Conservation (phyloP, 306 rosid species). For the Vicia villosa region DNA sequence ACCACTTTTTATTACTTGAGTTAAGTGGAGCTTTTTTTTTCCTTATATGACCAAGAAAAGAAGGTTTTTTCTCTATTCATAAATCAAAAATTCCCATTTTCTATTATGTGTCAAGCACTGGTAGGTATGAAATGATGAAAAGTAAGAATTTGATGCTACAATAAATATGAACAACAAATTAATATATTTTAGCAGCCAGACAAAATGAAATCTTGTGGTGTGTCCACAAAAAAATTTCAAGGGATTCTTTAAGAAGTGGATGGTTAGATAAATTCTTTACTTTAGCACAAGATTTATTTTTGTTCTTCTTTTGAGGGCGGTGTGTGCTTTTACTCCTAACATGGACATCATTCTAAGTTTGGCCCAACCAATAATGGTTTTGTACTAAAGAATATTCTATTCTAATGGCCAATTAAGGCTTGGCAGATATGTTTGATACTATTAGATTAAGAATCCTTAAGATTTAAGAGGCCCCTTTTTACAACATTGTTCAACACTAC, state of each 20-base stretch:
- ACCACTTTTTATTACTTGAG: slow-evolving; percentile 22
- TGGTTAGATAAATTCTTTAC: slow-evolving; percentile 34
- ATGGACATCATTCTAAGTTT: slow-evolving; percentile 36
- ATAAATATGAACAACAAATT: slow-evolving; percentile 22
- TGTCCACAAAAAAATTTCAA: slow-evolving; percentile 26
- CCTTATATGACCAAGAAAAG: slow-evolving; percentile 15
- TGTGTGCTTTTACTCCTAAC: slow-evolving; percentile 15
- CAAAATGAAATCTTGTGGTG: slow-evolving; percentile 29
- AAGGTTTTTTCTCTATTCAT: slow-evolving; percentile 11
- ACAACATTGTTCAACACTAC: slow-evolving; percentile 13
- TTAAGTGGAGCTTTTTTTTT: slow-evolving; percentile 11
- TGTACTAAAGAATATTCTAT: slow-evolving; percentile 46
- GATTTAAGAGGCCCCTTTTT: slow-evolving; percentile 35
- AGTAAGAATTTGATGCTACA: slow-evolving; percentile 37
- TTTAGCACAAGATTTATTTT: slow-evolving; percentile 4
- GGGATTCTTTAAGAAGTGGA: slow-evolving; percentile 43
- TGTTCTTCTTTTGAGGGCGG: slow-evolving; percentile 29
- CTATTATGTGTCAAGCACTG: slow-evolving; percentile 33
- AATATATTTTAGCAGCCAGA: slow-evolving; percentile 36
- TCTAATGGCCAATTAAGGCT: slow-evolving; percentile 35
- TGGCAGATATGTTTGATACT: slow-evolving; percentile 38
- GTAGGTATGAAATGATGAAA: slow-evolving; percentile 28
- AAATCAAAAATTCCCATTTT: slow-evolving; percentile 28
- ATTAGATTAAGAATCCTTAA: slow-evolving; percentile 22
- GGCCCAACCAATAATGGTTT: slow-evolving; percentile 32